Percentiles rank a stretch among this genome's conserved stretches.
Conservation (phyloP, 306 rosid species). For the Pyrus pyrifolia region DNA sequence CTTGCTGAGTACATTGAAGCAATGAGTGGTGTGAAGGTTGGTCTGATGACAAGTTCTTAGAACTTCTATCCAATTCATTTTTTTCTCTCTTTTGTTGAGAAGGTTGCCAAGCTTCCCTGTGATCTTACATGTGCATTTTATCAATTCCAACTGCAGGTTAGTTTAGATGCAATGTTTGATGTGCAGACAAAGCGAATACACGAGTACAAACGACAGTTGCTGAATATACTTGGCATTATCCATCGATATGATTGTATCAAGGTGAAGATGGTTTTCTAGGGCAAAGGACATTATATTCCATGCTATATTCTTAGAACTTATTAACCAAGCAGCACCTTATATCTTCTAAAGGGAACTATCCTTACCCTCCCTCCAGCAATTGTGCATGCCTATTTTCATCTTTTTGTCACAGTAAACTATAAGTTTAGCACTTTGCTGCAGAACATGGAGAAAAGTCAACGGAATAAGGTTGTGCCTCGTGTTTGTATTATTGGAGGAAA, state of each 20-base stretch:
- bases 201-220: constrained; percentile 74
- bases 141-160: constrained; percentile 45
- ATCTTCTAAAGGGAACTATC: neutral
- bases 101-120: neutral
- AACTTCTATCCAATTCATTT: neutral
- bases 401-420: neutral
- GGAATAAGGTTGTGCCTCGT: constrained; percentile 62
- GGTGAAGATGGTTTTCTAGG: constrained; percentile 30
- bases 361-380: neutral
- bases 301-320: neutral
- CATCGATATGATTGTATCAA: constrained; percentile 71
- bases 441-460: constrained; percentile 53
- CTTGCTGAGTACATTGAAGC: constrained; percentile 70
- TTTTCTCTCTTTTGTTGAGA: constrained; percentile 2
- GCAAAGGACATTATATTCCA: constrained; percentile 4
- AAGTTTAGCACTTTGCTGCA: constrained; percentile 16
- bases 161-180: constrained; percentile 79
- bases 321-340: neutral
- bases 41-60: constrained; percentile 16
- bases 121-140: constrained; percentile 7
- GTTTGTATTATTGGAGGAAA: constrained; percentile 80
- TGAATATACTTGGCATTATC: constrained; percentile 63
- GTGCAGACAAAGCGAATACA: constrained; percentile 79
- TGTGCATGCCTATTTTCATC: neutral
- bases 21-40: constrained; percentile 73